phyloP scores from a whole-genome alignment of 2,329 filamentous ascomycete genomes.

The Arachnomyces sp. region DNA sequence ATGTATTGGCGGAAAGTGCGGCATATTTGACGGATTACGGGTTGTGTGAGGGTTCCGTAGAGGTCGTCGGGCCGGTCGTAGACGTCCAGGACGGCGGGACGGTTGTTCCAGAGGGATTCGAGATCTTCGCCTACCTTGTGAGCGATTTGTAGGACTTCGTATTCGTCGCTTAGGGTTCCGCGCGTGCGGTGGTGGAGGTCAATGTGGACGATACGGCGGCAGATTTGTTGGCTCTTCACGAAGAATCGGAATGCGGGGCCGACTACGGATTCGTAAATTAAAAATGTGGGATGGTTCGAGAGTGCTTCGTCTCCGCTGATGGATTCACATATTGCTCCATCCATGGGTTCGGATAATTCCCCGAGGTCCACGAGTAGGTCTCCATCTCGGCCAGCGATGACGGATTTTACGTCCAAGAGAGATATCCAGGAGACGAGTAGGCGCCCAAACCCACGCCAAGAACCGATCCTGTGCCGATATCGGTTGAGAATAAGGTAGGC shows the following conservation, averaged over 20 bases:
- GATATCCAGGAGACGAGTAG: slow-evolving; percentile 27
- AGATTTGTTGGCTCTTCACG: slow-evolving; percentile 26
- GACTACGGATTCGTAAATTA: slow-evolving; percentile 25
- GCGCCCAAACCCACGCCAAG: slow-evolving; percentile 23
- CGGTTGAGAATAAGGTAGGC: slow-evolving; percentile 23
- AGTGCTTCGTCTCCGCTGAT: slow-evolving; percentile 13
- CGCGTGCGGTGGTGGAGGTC: slow-evolving; percentile 32
- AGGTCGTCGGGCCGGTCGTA: slow-evolving; percentile 23
- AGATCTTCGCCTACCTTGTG: slow-evolving; percentile 30
- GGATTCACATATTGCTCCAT: slow-evolving; percentile 1
- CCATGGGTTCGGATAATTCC: slow-evolving; percentile 11
- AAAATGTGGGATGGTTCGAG: slow-evolving; percentile 19
- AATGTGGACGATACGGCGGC: slow-evolving; percentile 27
- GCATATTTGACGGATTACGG: slow-evolving; percentile 22
- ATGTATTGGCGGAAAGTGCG: slow-evolving; percentile 28
- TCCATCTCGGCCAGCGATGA: slow-evolving; percentile 29
- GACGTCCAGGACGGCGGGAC: slow-evolving; percentile 26
- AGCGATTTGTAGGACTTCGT: slow-evolving; percentile 31
- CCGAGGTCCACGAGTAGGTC: slow-evolving; percentile 25
- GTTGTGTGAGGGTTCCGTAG: slow-evolving; percentile 17
- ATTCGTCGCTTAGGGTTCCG: slow-evolving; percentile 30
- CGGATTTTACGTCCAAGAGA: slow-evolving; percentile 27
- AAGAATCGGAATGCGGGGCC: slow-evolving; percentile 28
- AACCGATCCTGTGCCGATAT: slow-evolving; percentile 19
- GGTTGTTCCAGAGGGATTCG: slow-evolving; percentile 26